Evolutionary conservation across 2,329 filamentous ascomycete genomes (phyloP), one percentile per base, ranked within the genome.

Genomic region (Xylariaceae sp.): DNA sequence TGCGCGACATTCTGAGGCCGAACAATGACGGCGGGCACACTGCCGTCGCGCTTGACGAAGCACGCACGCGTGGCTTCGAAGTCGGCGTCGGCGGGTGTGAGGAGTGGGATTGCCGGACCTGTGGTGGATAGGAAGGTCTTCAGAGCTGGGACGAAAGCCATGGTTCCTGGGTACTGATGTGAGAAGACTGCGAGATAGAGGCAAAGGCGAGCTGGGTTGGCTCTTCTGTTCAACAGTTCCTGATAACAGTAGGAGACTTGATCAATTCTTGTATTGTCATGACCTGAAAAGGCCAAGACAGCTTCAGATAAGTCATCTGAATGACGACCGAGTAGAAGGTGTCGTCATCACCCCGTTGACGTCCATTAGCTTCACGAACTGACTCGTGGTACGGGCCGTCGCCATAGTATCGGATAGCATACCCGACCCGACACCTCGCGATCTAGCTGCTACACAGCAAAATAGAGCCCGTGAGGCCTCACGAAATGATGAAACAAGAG

Each of bases 1-100:
- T 67, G 61, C 6, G 57, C 57, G 11, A 49, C 53, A 11, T 39
- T 63, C 41, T 62, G 57, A 3, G 64, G 65, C 60, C 70, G 56
- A 5, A 52, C 60, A 23, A 67, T 61, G 13, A 61, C 63, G 6
- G 58, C 53, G 10, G 65, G 61, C 15, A 35, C 5, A 10, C 44
- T 44, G 2, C 49, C 56, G 6, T 54, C 15, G 7, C 49, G 51
- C 39, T 51, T 58, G 3, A 59, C 44, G 55, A 57, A 64, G 52
- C 54, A 54, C 1, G 49, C 50, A 6, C 53, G 51, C 8, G 53
- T 51, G 2, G 13, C 71, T 61, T 62, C 62, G 30, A 57, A 65
- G 7, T 58, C n/a, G 7, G 49, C 13, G n/a, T 51, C 49, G 18
- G 23, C 11, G 3, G 49, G 49, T 15, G 23, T 51, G 9, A 51